Conservation (phyloP, 2,329 filamentous ascomycete species). For the Beauveria scarabaeidicola region DNA sequence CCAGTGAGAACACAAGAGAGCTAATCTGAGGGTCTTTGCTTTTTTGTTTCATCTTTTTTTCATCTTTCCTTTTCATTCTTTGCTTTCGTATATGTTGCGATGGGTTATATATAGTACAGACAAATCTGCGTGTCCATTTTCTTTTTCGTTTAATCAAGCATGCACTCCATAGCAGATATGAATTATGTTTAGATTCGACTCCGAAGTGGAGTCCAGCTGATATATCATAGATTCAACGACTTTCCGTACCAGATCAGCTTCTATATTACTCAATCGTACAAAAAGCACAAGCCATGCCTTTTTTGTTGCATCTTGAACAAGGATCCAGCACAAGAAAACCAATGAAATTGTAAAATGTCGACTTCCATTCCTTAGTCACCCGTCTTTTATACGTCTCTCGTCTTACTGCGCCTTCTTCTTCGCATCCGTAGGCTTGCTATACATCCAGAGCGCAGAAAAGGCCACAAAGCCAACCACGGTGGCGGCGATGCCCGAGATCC, state of each 20-base stretch:
- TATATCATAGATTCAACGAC: neutral
- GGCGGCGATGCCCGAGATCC: slow-evolving; percentile 79
- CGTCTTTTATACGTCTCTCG: neutral
- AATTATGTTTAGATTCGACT: neutral
- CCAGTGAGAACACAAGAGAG: slow-evolving; percentile 47
- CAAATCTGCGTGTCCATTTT: neutral
- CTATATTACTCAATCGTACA: neutral
- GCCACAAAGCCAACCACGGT: slow-evolving; percentile 77
- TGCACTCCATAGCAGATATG: neutral
- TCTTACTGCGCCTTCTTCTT: slow-evolving; percentile 38
- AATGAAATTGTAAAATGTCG: slow-evolving; percentile 3
- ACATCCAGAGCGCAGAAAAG: slow-evolving; percentile 87
- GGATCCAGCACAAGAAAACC: neutral
- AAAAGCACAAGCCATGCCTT: slow-evolving; percentile 1
- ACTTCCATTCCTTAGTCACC: slow-evolving; percentile 11
- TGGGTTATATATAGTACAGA: neutral
- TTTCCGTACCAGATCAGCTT: neutral
- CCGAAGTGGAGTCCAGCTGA: neutral
- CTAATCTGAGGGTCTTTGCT: slow-evolving; percentile 42
- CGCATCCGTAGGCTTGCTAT: slow-evolving; percentile 40
- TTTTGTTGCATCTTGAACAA: neutral
- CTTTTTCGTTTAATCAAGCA: neutral
- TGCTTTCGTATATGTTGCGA: neutral
- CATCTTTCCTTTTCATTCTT: neutral
- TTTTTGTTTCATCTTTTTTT: slow-evolving; percentile 5